A percentile compares a stretch with the other conserved stretches of the same genome.
Evolutionary conservation across 345 rosid genomes (phyloP).

Genomic region (Eutrema heterophyllum): DNA sequence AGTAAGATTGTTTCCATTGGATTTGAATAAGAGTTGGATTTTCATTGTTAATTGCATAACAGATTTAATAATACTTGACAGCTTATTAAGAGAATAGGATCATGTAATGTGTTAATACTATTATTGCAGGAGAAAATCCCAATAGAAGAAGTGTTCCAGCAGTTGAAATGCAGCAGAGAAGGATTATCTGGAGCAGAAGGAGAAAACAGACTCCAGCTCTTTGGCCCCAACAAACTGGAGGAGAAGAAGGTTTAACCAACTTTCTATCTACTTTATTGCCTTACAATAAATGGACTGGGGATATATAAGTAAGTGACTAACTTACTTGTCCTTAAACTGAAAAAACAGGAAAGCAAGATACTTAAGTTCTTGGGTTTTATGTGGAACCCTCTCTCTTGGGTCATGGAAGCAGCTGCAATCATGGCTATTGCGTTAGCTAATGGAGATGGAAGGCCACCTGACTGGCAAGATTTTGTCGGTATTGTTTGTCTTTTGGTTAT

Average conservation of each 20-base stretch:
- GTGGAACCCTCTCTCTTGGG: slow-evolving; percentile 96
- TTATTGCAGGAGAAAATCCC: slow-evolving; percentile 67
- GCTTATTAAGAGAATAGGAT: not conserved
- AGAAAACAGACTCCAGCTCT: slow-evolving; percentile 63
- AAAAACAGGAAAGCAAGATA: slow-evolving; percentile 56
- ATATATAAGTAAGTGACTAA: not conserved
- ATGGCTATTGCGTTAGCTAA: slow-evolving; percentile 93
- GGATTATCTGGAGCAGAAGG: slow-evolving; percentile 67
- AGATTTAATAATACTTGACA: not conserved
- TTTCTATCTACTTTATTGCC: too few relatives aligned
- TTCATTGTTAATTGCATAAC: not conserved
- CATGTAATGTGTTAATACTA: not conserved
- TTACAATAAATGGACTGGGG: not conserved
- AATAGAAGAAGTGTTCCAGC: slow-evolving; percentile 84
- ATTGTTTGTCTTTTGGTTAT: slow-evolving; percentile 64
- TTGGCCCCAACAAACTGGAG: slow-evolving; percentile 90
- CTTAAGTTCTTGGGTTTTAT: slow-evolving; percentile 88
- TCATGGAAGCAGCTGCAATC: slow-evolving; percentile 84
- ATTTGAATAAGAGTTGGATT: not conserved
- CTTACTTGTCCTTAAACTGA: not conserved
- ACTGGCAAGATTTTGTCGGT: slow-evolving; percentile 62
- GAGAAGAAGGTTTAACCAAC: slow-evolving; percentile 55
- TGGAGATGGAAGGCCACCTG: slow-evolving; percentile 63
- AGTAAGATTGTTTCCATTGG: not conserved
- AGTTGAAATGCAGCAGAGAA: slow-evolving; percentile 67